Conservation (phyloP, 768 basidiomycete genomes). For the Boletus vermiculosoides region DNA sequence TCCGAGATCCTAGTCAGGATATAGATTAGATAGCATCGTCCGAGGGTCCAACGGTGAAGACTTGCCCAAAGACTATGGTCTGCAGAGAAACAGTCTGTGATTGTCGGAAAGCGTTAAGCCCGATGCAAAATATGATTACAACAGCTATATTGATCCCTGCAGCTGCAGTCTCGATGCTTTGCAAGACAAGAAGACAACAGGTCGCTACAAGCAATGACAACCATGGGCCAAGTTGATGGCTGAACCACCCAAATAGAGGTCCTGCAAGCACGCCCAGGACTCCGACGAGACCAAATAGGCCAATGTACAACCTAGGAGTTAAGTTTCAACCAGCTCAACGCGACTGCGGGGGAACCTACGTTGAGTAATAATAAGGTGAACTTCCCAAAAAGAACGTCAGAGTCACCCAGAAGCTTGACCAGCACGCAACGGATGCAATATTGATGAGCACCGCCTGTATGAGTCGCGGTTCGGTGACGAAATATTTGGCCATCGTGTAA, state of each 20-base stretch:
- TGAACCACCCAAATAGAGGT: conserved; percentile 20
- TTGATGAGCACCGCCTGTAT: conserved; percentile 32
- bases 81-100: conserved; percentile 37
- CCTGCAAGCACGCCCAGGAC: conserved; percentile 34
- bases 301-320: conserved; percentile 33
- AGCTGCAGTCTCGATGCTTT: conserved; percentile 36
- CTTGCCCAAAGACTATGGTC: conserved; percentile 23
- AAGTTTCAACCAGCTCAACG: not conserved
- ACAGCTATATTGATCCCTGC: conserved; percentile 39
- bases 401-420: conserved; percentile 36
- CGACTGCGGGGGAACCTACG: conserved; percentile 15
- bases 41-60: not conserved
- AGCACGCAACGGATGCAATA: conserved; percentile 27
- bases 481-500: conserved; percentile 39
- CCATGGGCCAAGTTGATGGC: conserved; percentile 40
- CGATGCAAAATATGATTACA: conserved; percentile 38
- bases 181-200: conserved; percentile 25
- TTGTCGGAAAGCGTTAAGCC: conserved; percentile 39
- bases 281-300: conserved; percentile 50
- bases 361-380: conserved; percentile 37
- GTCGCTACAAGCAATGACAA: conserved; percentile 36
- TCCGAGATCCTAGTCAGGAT: conserved; percentile 24
- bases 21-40: not conserved
- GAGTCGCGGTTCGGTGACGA: conserved; percentile 42
- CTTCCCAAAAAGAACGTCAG: conserved; percentile 44